Base-by-base conservation (phyloP, 1,284 basidiomycete species). In the Sanguinoderma infundibulare region DNA sequence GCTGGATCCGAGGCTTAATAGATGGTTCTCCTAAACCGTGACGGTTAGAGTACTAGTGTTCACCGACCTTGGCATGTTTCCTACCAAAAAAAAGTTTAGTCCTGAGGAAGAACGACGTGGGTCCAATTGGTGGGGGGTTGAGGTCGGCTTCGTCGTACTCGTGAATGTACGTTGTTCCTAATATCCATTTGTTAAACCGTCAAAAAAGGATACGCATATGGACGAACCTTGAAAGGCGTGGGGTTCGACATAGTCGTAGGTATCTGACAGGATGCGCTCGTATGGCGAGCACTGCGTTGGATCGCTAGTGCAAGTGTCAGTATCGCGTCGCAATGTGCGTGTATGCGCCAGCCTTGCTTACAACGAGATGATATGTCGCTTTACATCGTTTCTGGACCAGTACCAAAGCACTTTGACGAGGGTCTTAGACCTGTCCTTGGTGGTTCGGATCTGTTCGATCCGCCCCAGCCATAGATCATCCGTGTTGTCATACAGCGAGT, bases 191-290 rank as follows among this genome's bases (percentile, higher is more conserved):
- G 26, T 38, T 15, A 46, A 42, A 4, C n/a, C 24, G 1, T 30
- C 9, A 38, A 54, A 4, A 9, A 40, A 9, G 15, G 15, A 14
- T 20, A 10, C 26, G 5, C 17, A 17, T 35, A 10, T 22, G 35
- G 12, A 51, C 40, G 1, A 30, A 64, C 68, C 59, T 61, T 64
- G 50, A 10, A 69, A 61, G 0, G 59, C 53, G 46, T 55, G 36
- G 3, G 64, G 57, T 1, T 51, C 42, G 15, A 68, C 42, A n/a
- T 64, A 60, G 26, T 69, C 67, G 20, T 60, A 60, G 10, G 50
- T 46, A 28, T 72, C 68, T 0, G 68, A 67, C 1, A 69, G 36
- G 2, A 67, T 36, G 0, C 69, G 66, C 55, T 72, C 70, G 24
- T 52, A 59, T 2, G 62, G 54, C 0, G 67, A 62, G 32, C 63